A percentile compares a stretch with the other conserved stretches of the same genome.
Evolutionary conservation across 805 yeast species (phyloP).

Genomic region (Schwanniomyces pseudopolymorphus): DNA sequence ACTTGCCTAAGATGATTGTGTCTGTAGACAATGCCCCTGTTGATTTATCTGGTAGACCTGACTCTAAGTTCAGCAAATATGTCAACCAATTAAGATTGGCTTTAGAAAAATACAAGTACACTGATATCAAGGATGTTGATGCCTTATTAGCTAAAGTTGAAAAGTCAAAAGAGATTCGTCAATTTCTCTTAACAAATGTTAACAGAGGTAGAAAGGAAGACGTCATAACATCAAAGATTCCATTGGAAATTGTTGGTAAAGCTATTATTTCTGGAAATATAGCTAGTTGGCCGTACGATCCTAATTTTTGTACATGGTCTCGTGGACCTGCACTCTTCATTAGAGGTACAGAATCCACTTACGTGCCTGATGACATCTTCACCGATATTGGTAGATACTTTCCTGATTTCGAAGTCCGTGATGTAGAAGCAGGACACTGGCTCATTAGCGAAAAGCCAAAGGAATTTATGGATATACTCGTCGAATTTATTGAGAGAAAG

Average conservation of each 20-base stretch:
- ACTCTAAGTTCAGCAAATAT: conserved; percentile 63
- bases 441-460: conserved; percentile 81
- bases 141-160: conserved; percentile 62
- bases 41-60: conserved; percentile 49
- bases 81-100: conserved; percentile 62
- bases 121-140: conserved; percentile 66
- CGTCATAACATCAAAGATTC: conserved; percentile 56
- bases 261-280: conserved; percentile 64
- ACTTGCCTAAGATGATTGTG: conserved; percentile 58
- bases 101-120: conserved; percentile 44
- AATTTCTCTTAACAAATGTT: conserved; percentile 74
- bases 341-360: conserved; percentile 72
- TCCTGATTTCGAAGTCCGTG: conserved; percentile 73
- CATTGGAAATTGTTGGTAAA: conserved; percentile 66
- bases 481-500: conserved; percentile 57
- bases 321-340: conserved; percentile 73
- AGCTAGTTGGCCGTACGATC: conserved; percentile 75
- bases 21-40: conserved; percentile 92
- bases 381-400: conserved; percentile 73
- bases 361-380: conserved; percentile 79
- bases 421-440: conserved; percentile 91
- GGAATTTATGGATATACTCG: conserved; percentile 64
- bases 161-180: conserved; percentile 57
- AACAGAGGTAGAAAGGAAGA: conserved; percentile 42
- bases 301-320: conserved; percentile 51